These are phyloP conservation scores for Paraphaeosphaeria minitans DNA, from an alignment of 2,329 filamentous ascomycete species.

Conservation along the genomic window DNA sequence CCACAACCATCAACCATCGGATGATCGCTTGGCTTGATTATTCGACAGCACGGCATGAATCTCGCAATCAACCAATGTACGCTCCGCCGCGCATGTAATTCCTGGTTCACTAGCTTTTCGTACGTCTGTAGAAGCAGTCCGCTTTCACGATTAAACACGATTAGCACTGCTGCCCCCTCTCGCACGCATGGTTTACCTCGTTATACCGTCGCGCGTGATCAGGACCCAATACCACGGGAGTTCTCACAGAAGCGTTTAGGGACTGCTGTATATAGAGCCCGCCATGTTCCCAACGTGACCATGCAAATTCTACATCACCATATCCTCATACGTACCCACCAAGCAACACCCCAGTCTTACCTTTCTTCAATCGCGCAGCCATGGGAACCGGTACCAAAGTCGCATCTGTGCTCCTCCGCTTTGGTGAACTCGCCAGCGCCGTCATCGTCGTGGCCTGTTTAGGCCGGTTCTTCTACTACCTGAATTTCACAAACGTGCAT, in stretches of 20 bases:
- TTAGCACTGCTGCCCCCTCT: no score
- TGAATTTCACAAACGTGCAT: conserved; percentile 8
- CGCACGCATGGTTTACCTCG: no score
- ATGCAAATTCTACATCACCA: neutral
- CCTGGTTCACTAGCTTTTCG: neutral
- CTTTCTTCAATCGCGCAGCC: neutral
- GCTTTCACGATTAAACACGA: neutral
- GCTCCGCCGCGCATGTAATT: neutral
- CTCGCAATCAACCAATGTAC: neutral
- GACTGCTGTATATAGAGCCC: no score
- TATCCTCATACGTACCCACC: neutral
- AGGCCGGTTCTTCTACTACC: conserved; percentile 17
- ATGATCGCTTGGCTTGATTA: neutral
- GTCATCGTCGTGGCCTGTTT: conserved; percentile 17
- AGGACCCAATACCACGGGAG: no score
- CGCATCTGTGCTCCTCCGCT: conserved; percentile 14
- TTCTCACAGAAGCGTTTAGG: no score
- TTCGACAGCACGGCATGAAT: neutral
- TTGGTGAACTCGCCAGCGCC: conserved; percentile 13
- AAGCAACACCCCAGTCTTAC: neutral
- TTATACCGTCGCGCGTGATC: no score
- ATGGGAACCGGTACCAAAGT: conserved; percentile 18
- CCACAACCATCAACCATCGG: neutral
- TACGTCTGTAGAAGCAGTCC: neutral
- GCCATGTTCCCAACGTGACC: neutral